Conservation (phyloP, 1,284 basidiomycete species). For the Xerocomus nothofagi region DNA sequence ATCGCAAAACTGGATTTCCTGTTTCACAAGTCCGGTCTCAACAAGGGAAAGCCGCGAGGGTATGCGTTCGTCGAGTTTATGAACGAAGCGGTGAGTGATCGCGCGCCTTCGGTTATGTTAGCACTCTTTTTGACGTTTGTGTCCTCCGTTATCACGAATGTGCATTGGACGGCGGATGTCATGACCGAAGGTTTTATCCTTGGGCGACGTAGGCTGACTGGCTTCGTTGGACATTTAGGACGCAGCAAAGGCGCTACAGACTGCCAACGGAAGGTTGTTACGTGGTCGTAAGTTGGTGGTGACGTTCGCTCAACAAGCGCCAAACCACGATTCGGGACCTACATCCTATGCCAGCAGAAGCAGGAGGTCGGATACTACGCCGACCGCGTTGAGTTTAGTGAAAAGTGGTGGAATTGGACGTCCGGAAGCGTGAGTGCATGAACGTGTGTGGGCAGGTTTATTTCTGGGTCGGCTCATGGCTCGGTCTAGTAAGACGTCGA, state of each 20-base stretch:
- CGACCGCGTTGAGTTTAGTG: constrained; percentile 85
- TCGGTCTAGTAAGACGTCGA: constrained; percentile 58
- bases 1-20: constrained; percentile 91
- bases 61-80: constrained; percentile 94
- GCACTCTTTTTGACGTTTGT: constrained; percentile 30
- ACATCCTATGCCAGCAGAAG: constrained; percentile 28
- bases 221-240: constrained; percentile 55
- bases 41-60: constrained; percentile 90
- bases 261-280: constrained; percentile 78
- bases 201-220: constrained; percentile 19
- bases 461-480: constrained; percentile 13
- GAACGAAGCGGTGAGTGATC: constrained; percentile 70
- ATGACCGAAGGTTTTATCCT: constrained; percentile 23
- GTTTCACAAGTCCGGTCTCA: constrained; percentile 89
- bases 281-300: constrained; percentile 87
- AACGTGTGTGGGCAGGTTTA: background rate
- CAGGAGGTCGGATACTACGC: constrained; percentile 44
- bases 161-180: constrained; percentile 24
- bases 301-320: constrained; percentile 85
- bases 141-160: constrained; percentile 53
- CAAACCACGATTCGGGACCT: constrained; percentile 43
- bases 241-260: constrained; percentile 75
- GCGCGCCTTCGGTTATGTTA: constrained; percentile 21
- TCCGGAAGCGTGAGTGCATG: constrained; percentile 58
- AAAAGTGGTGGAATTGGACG: constrained; percentile 66